Percentiles rank a stretch among this genome's conserved stretches.
These are phyloP conservation scores for Xylaria polymorpha DNA, from an alignment of 2,329 filamentous ascomycete genomes.

Conservation along the genomic window DNA sequence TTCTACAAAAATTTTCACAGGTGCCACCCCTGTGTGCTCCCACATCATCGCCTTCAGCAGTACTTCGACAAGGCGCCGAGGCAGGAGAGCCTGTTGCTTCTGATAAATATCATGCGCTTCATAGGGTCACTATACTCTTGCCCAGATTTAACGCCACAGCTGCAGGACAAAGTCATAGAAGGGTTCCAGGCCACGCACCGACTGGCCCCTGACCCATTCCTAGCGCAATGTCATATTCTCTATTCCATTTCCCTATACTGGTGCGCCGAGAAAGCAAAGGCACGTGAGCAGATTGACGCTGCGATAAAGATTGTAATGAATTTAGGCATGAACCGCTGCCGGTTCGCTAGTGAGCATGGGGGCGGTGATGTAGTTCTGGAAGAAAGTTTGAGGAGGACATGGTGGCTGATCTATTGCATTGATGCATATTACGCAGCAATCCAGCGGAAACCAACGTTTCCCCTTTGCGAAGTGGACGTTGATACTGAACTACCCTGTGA, in stretches of 20 bases:
- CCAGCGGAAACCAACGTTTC: slow-evolving; percentile 31
- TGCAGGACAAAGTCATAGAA: slow-evolving; percentile 31
- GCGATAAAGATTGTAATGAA: slow-evolving; percentile 35
- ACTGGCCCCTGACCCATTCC: slow-evolving; percentile 32
- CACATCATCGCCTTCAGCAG: slow-evolving; percentile 28
- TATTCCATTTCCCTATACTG: slow-evolving; percentile 38
- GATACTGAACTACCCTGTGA: slow-evolving; percentile 40
- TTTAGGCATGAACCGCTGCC: slow-evolving; percentile 33
- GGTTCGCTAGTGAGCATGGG: slow-evolving; percentile 32
- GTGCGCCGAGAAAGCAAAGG: slow-evolving; percentile 28
- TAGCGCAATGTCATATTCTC: slow-evolving; percentile 37
- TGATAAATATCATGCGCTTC: slow-evolving; percentile 37
- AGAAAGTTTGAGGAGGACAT: slow-evolving; percentile 36
- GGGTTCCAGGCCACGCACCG: slow-evolving; percentile 24
- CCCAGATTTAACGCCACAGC: slow-evolving; percentile 27
- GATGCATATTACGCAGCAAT: slow-evolving; percentile 42
- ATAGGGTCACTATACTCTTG: slow-evolving; percentile 36
- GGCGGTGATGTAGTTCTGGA: slow-evolving; percentile 27
- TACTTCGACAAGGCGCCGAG: slow-evolving; percentile 18
- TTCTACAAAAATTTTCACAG: slow-evolving; percentile 40
- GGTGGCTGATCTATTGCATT: slow-evolving; percentile 38
- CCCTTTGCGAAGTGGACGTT: slow-evolving; percentile 34
- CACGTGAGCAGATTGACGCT: slow-evolving; percentile 35
- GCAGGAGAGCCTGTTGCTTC: slow-evolving; percentile 25
- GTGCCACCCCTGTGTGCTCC: slow-evolving; percentile 38